Base-by-base conservation (phyloP, 1,284 basidiomycete species). In the Mrakiaceae sp. region DNA sequence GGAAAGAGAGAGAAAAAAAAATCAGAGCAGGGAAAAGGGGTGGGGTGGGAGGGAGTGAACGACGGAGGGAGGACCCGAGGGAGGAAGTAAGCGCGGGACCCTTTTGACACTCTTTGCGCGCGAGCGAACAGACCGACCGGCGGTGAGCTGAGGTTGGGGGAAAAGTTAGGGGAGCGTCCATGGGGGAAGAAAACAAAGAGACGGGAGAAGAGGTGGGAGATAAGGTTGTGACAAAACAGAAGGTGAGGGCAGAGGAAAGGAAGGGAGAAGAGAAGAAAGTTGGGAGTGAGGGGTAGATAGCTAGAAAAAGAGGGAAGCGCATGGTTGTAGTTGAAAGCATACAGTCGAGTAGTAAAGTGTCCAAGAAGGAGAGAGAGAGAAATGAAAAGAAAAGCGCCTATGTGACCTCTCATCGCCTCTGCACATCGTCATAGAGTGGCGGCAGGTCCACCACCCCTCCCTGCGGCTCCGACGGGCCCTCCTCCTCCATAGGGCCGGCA, bases 371-470 rank as follows among this genome's bases (percentile, higher is more conserved):
- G 14, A 5, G 14, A 5, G 14, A 52, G 5, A 52, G 51, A 52
- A n/a, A 9, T 7, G 39, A 52, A 52, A 27, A 6, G 51, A 52
- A 14, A 52, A 27, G 7, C 7, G 5, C 16, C 6, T 27, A 5
- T 12, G 3, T 44, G 57, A 44, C 11, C 11, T 58, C 11, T 12
- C 40, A 16, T 6, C 27, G 47, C 55, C 54, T 14, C 27, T 48
- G 43, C 8, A 66, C n/a, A 11, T 66, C 64, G 16, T 60, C 54
- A 50, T 66, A 66, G 42, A 62, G 27, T 27, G 64, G 64, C 47
- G 64, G 64, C 39, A 66, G 51, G 40, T 65, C 64, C 27, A 65
- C 47, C 64, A 42, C 42, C 64, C 50, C 64, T 3, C 59, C 59
- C 10, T 42, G 6, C 10, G 42, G 48, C 1, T 42, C 64, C 2